Base-by-base conservation (phyloP, 805 yeast genomes). In the Yarrowia porcina region DNA sequence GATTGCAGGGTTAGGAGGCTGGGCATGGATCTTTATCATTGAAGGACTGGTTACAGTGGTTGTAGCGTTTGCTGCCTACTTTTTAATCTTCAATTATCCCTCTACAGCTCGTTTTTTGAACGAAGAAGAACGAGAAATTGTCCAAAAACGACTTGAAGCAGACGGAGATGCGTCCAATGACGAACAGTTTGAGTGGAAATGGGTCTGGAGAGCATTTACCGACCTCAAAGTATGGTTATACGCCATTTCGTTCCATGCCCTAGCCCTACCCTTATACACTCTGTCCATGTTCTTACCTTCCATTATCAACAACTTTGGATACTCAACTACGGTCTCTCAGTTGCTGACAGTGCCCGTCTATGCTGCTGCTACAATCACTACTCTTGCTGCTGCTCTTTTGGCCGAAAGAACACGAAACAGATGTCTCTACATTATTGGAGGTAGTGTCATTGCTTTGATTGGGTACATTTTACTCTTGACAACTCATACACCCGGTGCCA, bases 331-430 rank as follows among this genome's bases (percentile, higher is more conserved):
- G 30, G 70, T 67, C 18, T 76, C 82, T 0, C 82, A 80, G 67
- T 72, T 79, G 12, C 65, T 80, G 71, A 75, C 82, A 0, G 78
- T 79, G 20, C 83, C 83, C 9, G 72, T 77, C 28, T 79, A 79
- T 66, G 67, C 75, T 2, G 76, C 84, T 1, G 82, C 81, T 2
- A 52, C 60, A 3, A 52, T 52, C 18, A 52, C 60, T 0, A 52
- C 60, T 17, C 35, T 52, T 12, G 42, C 15, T 5, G 45, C 45
- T 0, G 60, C 60, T 7, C 35, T 52, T 1, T 2, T 52, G 33
- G 60, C 60, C 64, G 54, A 65, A 72, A 17, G 71, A 65, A 30
- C 67, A 67, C 10, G 65, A 72, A 45, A 64, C n/a, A 61, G 68
- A 47, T 67, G 72, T 17, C 11, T 64, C 1, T 65, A 74, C 18